Base-by-base conservation (phyloP, 495 filamentous ascomycete species). In the Xylaria nigripes region DNA sequence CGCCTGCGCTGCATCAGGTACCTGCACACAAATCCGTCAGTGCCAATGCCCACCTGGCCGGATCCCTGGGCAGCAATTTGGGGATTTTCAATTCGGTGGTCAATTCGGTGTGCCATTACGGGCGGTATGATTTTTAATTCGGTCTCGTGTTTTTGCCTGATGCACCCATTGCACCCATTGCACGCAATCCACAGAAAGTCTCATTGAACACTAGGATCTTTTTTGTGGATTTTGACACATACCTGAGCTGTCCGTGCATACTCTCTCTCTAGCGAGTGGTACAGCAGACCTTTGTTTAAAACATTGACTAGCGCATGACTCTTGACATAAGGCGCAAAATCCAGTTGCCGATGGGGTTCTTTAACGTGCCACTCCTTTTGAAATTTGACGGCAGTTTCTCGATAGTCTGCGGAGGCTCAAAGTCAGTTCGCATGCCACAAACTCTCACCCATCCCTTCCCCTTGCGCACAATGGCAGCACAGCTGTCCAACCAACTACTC, bases 331-430 rank as follows among this genome's bases (percentile, higher is more conserved):
- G 76, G 80, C 69, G 87, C 86, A 70, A 89, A 90, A 40, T 84
- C 80, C 55, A 92, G 79, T 38, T 78, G 64, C 69, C 72, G 78
- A 64, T 90, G 82, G 50, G 87, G 87, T 65, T 86, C 78, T 59
- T 74, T 72, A 65, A 85, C 75, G 62, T 78, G 68, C 87, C 87
- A 92, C 70, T 87, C 85, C 69, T 87, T 86, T 72, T 90, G 87
- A 56, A 92, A 77, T 70, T 82, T 85, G 60, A 86, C 81, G 45
- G 87, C 87, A 51, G 87, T 86, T 60, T 89, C 85, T 62, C 82
- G 73, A 69, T 80, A 81, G 72, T 79, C 80, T 82, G 67, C 58
- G 70, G 44, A 51, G 46, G 24, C 45, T 65, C 64, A 57, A 60
- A 60, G 59, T 67, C 56, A 64, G 63, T 64, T 59, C 50, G 56